Percentiles rank a stretch among this genome's conserved stretches.
phyloP scores from a whole-genome alignment of 1,284 basidiomycete genomes.

The Heterobasidion parviporum region DNA sequence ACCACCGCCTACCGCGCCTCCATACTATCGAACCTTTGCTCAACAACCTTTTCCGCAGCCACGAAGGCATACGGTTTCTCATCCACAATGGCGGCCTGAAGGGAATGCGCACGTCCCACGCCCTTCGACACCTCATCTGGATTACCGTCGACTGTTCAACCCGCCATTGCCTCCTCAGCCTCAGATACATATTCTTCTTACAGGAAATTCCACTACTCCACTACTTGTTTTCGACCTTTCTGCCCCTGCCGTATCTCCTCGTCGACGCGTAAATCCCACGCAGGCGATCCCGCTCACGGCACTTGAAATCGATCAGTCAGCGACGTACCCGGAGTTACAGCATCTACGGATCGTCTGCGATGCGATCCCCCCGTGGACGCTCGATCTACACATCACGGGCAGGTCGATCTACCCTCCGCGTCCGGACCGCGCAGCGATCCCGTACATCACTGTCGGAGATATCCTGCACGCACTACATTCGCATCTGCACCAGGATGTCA shows the following conservation, averaged over 20 bases:
- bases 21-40: not conserved
- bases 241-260: constrained; percentile 34
- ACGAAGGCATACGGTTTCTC: not conserved
- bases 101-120: not conserved
- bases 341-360: constrained; percentile 52
- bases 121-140: not conserved
- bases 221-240: constrained; percentile 49
- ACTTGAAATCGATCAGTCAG: constrained; percentile 41
- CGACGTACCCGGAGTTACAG: constrained; percentile 49
- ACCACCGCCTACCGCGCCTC: not conserved
- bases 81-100: not conserved
- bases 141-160: not conserved
- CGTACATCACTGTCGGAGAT: constrained; percentile 50
- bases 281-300: constrained; percentile 27
- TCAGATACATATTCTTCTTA: constrained; percentile 45
- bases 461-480: constrained; percentile 45
- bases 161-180: constrained; percentile 17
- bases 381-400: constrained; percentile 30
- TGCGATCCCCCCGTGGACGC: constrained; percentile 50
- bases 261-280: constrained; percentile 28
- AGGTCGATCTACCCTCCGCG: constrained; percentile 20
- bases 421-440: constrained; percentile 13
- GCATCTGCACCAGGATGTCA: constrained; percentile 43
- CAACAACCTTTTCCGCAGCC: not conserved
- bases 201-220: constrained; percentile 37